Conservation (phyloP, 2,329 filamentous ascomycete species). For the Colletotrichum sp. region DNA sequence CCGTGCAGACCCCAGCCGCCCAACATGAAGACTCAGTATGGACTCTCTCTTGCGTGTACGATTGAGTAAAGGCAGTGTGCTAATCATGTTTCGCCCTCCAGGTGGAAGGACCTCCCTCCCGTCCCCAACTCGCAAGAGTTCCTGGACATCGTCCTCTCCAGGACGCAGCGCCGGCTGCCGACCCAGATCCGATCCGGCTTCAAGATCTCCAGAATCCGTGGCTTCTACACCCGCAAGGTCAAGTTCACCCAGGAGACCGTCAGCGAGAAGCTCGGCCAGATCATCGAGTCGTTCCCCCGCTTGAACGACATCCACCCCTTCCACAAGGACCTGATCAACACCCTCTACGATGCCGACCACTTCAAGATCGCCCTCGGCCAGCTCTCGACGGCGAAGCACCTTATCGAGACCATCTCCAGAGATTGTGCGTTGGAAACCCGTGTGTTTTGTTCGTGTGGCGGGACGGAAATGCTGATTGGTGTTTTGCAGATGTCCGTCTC, state of each 20-base stretch:
- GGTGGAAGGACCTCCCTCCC: slow-evolving; percentile 80
- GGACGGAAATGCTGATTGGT: neutral
- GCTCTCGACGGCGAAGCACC: slow-evolving; percentile 91
- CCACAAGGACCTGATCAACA: slow-evolving; percentile 87
- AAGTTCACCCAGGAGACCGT: slow-evolving; percentile 99
- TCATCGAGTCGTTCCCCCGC: slow-evolving; percentile 91
- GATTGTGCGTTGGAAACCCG: slow-evolving; percentile 58
- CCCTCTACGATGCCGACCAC: slow-evolving; percentile 97
- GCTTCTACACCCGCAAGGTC: slow-evolving; percentile 71
- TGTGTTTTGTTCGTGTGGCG: neutral
- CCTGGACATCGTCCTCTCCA: slow-evolving; percentile 93
- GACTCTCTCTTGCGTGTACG: no score
- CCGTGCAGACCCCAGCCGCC: slow-evolving; percentile 13
- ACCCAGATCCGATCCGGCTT: slow-evolving; percentile 97
- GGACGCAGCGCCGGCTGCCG: slow-evolving; percentile 90
- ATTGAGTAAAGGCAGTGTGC: neutral
- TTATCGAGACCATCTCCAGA: slow-evolving; percentile 94
- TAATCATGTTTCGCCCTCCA: neutral
- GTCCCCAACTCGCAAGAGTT: slow-evolving; percentile 95
- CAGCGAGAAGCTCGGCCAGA: slow-evolving; percentile 87
- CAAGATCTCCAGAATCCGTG: slow-evolving; percentile 80
- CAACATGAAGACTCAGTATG: slow-evolving; percentile 25
- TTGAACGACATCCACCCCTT: slow-evolving; percentile 96
- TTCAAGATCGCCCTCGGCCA: slow-evolving; percentile 97
- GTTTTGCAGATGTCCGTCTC: slow-evolving; percentile 66